These are phyloP conservation scores for Chlorella vulgaris DNA, from an alignment of 139 green algal species.

Conservation along the genomic window DNA sequence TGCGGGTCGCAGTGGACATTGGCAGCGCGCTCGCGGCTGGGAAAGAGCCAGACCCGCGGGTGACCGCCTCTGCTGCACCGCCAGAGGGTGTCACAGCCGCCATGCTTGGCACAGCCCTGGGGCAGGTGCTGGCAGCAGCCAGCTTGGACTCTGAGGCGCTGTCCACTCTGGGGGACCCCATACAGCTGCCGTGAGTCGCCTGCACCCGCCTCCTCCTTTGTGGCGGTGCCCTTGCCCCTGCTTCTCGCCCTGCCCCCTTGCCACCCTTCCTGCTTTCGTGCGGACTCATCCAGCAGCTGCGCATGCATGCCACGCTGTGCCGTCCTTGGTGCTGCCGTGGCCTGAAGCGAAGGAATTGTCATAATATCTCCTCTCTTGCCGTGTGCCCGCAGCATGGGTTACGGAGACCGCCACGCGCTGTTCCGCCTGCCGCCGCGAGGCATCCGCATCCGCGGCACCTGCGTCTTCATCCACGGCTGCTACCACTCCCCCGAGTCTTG, in stretches of 20 bases:
- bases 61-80: background rate
- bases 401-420: background rate
- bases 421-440: background rate
- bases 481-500: conserved; percentile 4
- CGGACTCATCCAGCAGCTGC: no score
- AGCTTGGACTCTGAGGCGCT: background rate
- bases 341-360: no score
- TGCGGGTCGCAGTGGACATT: background rate
- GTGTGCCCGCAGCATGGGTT: background rate
- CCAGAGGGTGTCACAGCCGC: background rate
- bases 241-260: background rate
- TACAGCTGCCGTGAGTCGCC: background rate
- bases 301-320: no score
- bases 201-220: background rate
- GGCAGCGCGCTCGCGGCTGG: background rate
- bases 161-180: background rate
- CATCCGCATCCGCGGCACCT: background rate
- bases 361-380: background rate
- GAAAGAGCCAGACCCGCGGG: background rate
- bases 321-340: no score
- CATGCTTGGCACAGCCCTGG: background rate
- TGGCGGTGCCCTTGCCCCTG: background rate
- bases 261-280: no score
- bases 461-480: conserved; percentile 10
- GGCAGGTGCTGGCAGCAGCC: background rate